Percentiles rank a stretch among this genome's conserved stretches.
These are phyloP conservation scores for Suillus lakei DNA, from an alignment of 768 basidiomycete genomes.

Conservation along the genomic window DNA sequence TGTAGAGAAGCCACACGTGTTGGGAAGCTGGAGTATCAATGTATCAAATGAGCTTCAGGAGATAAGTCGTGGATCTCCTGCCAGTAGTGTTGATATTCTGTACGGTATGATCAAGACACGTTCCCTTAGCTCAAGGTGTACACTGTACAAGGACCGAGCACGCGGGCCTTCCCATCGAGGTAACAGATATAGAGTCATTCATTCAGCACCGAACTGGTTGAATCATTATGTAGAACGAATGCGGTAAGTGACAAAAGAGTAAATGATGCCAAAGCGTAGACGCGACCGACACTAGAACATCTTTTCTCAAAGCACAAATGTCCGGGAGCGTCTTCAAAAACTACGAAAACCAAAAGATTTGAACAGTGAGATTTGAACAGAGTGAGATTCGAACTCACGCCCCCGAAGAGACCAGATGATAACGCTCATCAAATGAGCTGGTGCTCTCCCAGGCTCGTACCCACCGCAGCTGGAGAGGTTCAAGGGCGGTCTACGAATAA, in stretches of 20 bases:
- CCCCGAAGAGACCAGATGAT: slow-evolving; percentile 13
- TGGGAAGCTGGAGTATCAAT: slow-evolving; percentile 90
- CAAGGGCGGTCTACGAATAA: too few relatives aligned
- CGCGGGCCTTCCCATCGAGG: slow-evolving; percentile 69
- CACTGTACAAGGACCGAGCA: slow-evolving; percentile 78
- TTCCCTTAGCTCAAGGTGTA: neutral
- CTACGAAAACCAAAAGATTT: too few relatives aligned
- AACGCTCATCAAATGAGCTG: neutral
- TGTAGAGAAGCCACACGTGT: slow-evolving; percentile 79
- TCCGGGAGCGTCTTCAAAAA: too few relatives aligned
- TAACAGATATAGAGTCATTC: slow-evolving; percentile 61
- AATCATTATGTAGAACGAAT: too few relatives aligned
- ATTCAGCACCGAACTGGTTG: neutral
- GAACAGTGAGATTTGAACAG: too few relatives aligned
- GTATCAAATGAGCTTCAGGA: slow-evolving; percentile 90
- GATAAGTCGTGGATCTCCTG: slow-evolving; percentile 87
- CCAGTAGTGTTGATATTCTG: slow-evolving; percentile 87
- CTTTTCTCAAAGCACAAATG: too few relatives aligned
- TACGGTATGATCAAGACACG: neutral
- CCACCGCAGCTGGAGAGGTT: too few relatives aligned
- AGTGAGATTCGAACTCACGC: slow-evolving; percentile 41
- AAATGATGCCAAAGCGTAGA: too few relatives aligned
- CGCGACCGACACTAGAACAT: too few relatives aligned
- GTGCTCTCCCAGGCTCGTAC: too few relatives aligned
- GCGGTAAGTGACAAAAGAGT: too few relatives aligned